A percentile compares a stretch with the other conserved stretches of the same genome.
phyloP scores from a whole-genome alignment of 1,139 yeast genomes.

The Saccharomyces hybrid region DNA sequence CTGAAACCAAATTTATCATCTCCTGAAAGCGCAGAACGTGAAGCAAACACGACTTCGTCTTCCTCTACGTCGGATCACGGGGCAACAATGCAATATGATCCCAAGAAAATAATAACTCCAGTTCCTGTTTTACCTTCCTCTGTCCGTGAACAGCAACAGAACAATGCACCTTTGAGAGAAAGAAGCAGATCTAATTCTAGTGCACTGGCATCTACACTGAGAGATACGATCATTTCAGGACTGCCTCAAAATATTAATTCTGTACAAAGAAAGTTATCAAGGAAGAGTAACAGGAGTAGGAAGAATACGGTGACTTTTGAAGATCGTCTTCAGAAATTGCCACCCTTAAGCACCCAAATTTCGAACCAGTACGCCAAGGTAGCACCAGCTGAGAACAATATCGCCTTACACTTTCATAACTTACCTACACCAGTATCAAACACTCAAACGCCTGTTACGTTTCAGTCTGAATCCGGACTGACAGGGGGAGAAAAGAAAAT shows the following conservation, averaged over 20 bases:
- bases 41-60: neutral
- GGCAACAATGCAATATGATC: neutral
- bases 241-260: neutral
- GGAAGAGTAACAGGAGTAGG: constrained; percentile 3
- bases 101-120: neutral
- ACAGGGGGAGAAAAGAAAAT: constrained; percentile 10
- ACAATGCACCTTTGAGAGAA: neutral
- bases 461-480: neutral
- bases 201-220: neutral
- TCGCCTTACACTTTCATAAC: constrained; percentile 16
- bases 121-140: neutral
- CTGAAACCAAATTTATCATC: neutral
- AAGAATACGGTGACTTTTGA: constrained; percentile 2
- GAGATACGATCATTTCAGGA: constrained; percentile 1
- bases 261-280: constrained; percentile 1
- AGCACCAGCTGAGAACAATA: constrained; percentile 12
- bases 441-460: neutral
- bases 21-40: neutral
- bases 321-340: neutral
- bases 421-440: neutral
- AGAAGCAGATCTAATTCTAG: neutral
- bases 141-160: neutral
- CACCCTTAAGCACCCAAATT: neutral
- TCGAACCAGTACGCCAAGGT: constrained; percentile 2
- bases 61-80: neutral